Base-by-base conservation (phyloP, 768 basidiomycete species). In the Hericium alpestre region DNA sequence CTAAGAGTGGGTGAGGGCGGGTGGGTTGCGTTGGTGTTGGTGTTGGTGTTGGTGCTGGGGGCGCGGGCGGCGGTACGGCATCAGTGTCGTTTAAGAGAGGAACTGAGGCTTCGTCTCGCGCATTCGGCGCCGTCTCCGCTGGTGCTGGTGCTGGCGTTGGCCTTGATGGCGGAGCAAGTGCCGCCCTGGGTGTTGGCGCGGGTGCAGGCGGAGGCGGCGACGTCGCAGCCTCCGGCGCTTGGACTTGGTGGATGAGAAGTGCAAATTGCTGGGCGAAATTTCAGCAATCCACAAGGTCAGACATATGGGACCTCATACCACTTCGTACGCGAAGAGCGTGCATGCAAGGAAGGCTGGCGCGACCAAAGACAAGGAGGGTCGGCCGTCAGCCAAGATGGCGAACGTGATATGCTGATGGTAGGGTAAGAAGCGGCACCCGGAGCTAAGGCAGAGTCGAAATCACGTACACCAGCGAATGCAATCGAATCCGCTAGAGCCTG, bases 331-430 rank as follows among this genome's bases (percentile, higher is more conserved):
- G 66, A 94, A 86, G 22, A 92, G 70, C 5, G 90, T 74, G 56
- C 87, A 87, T 11, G 89, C 85, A 23, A 94, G 65, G 64, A 93
- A 94, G 0, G 90, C 90, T 1, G 93, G 91, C 0, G 87, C 86
- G 41, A 93, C 76, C 23, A 93, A 75, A 1, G 90, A 84, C 22
- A 95, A 69, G 1, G 90, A 91, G 1, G 90, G 80, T 32, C 84
- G 74, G 46, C 91, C 91, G 59, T 93, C 87, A 2, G 88, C 83
- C 39, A 93, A 72, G 56, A 94, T 86, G 4, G 89, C 90, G 57
- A 95, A 86, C 0, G 91, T 93, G 55, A 93, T 83, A 64, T 94
- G 90, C 76, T 77, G 55, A 11, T 39, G 13, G 51, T 38, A 55
- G 27, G 23, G 20, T 18, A 6, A 40, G 15, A n/a, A 32, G 38